phyloP scores from a whole-genome alignment of 805 yeast genomes.

The Nakazawaea peltata region DNA sequence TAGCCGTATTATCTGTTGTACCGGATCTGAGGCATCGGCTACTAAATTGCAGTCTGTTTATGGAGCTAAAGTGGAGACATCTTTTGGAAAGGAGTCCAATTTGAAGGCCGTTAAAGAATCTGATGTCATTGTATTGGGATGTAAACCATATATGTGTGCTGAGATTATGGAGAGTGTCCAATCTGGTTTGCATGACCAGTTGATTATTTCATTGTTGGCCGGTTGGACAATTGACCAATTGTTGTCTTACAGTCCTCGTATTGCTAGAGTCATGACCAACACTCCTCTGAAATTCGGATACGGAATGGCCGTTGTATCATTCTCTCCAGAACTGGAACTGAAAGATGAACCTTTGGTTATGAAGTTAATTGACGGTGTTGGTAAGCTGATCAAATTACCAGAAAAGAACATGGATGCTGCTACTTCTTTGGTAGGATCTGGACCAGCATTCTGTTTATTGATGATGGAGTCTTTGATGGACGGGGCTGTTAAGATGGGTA shows the following conservation, averaged over 20 bases:
- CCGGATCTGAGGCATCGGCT: conserved; percentile 46
- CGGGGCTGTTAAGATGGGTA: conserved; percentile 91
- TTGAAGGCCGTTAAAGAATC: conserved; percentile 53
- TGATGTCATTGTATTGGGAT: conserved; percentile 70
- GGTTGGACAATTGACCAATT: conserved; percentile 84
- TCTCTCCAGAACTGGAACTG: conserved; percentile 41
- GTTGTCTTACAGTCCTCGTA: conserved; percentile 38
- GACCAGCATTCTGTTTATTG: conserved; percentile 87
- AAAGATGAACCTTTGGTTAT: conserved; percentile 34
- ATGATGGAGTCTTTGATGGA: conserved; percentile 90
- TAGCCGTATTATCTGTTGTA: conserved; percentile 68
- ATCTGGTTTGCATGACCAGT: conserved; percentile 37
- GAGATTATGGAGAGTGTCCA: conserved; percentile 46
- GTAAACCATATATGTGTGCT: conserved; percentile 79
- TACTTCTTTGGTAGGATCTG: conserved; percentile 91
- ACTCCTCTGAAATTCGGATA: conserved; percentile 91
- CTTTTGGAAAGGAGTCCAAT: conserved; percentile 39
- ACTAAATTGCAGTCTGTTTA: conserved; percentile 39
- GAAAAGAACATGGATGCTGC: conserved; percentile 97
- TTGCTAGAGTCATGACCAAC: conserved; percentile 95
- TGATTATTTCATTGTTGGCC: conserved; percentile 79
- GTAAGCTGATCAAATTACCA: conserved; percentile 59
- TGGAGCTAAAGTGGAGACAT: conserved; percentile 43
- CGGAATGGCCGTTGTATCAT: conserved; percentile 91
- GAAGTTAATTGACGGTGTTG: conserved; percentile 55